A percentile compares a stretch with the other conserved stretches of the same genome.
phyloP scores from a whole-genome alignment of 2,329 filamentous ascomycete species.

The Aspergillus fumigatiaffinis region DNA sequence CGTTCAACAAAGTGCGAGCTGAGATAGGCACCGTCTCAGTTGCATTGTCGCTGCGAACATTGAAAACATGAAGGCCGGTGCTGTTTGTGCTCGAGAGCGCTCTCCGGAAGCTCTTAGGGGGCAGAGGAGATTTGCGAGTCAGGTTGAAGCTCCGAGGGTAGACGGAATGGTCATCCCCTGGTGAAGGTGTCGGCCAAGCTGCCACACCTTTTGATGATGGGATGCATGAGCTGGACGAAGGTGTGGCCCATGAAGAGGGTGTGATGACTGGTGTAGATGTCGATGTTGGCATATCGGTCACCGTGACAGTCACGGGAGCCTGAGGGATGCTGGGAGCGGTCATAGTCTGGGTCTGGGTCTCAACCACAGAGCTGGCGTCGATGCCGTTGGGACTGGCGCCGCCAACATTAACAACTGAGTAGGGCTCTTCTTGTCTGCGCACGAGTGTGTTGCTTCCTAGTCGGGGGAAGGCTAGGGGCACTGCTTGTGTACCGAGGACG shows the following conservation, averaged over 20 bases:
- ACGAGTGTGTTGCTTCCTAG: conserved; percentile 16
- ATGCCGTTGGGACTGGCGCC: conserved; percentile 15
- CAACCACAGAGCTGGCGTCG: conserved; percentile 7
- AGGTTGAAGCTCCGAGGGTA: background rate
- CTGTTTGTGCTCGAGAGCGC: conserved; percentile 1
- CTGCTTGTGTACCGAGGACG: conserved; percentile 24
- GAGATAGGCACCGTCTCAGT: conserved; percentile 2
- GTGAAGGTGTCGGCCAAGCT: background rate
- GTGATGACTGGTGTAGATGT: conserved; percentile 20
- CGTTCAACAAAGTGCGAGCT: conserved; percentile 8
- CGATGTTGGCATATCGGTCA: conserved; percentile 17
- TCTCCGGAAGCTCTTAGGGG: background rate
- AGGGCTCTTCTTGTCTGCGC: conserved; percentile 21
- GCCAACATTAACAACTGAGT: conserved; percentile 33
- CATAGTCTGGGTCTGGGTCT: conserved; percentile 17
- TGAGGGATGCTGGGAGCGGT: conserved; percentile 11
- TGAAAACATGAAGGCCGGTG: background rate
- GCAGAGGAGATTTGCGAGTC: background rate
- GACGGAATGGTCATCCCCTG: background rate
- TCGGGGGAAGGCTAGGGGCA: conserved; percentile 22
- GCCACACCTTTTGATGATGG: conserved; percentile 1
- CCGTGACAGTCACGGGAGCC: conserved; percentile 22
- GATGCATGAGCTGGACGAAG: conserved; percentile 5
- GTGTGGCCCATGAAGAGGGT: conserved; percentile 10
- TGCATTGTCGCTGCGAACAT: conserved; percentile 4